Base-by-base conservation (phyloP, 371 early-diverging fungal genomes). In the Mucor plumbeus region DNA sequence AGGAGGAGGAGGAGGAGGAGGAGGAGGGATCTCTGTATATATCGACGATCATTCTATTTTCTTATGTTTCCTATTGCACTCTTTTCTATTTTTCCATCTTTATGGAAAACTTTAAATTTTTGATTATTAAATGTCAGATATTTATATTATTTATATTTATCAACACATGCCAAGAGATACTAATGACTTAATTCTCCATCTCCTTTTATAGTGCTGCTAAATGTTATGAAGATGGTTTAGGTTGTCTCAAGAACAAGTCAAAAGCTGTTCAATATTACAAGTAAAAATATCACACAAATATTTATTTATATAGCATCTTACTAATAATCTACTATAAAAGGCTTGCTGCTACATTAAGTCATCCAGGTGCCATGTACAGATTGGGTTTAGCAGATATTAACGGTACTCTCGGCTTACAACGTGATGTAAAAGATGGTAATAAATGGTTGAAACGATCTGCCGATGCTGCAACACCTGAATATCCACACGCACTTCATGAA, bases 401-500 rank as follows among this genome's bases (percentile, higher is more conserved):
- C 40, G 92, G 93, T 15, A 86, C 87, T 33, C 81, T 92, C 7
- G 89, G 90, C 9, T 66, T 88, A 36, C 63, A 79, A 14, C 73
- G 76, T 36, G 89, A 88, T 56, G 74, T 85, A 19, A 87, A 89
- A 31, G 91, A 94, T 75, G 93, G 90, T 9, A 85, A 90, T 64
- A 92, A 89, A 71, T 93, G 93, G 94, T 84, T 92, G 60, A 90
- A 90, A 70, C 79, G 91, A 57, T 82, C 93, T 0, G 86, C 89
- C 3, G 89, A 88, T 54, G 89, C 90, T 19, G 91, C 92, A 1
- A 90, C 85, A 50, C 75, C 85, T 19, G 83, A 89, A 65, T 91
- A 90, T 67, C 92, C 93, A 2, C 89, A 92, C 71, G 93, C 91
- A 9, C 79, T 92, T 26, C 91, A 92, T 69, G 93, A 92, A 74